Base-by-base conservation (phyloP, 768 basidiomycete genomes). In the Tulasnella sp. region DNA sequence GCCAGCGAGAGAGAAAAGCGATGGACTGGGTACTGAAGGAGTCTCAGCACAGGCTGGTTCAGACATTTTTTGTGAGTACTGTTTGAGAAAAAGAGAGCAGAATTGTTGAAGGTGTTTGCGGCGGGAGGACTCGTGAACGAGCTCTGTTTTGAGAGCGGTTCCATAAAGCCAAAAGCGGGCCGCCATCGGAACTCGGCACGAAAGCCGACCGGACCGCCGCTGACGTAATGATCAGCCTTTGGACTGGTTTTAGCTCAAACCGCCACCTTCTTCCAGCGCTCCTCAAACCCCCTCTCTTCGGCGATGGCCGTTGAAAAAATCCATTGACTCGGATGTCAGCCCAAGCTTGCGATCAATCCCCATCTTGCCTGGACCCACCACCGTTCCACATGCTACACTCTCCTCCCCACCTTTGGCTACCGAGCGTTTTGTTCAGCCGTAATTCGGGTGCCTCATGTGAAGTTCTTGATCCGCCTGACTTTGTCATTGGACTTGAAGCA, bases 1-100 rank as follows among this genome's bases (percentile, higher is more conserved):
- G 49, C 70, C 37, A 14, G 25, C 67, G 25, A 76, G 75, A 34
- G 75, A 76, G 67, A 76, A 76, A 25, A 76, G 69, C 0, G 64
- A 4, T 31, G 52, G 73, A 31, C 45, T 38, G 34, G 73, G 73
- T 42, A 67, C 34, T 12, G 73, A 36, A 54, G 73, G 73, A 17
- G 73, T 54, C 64, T 54, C 52, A 14, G 49, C 73, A 25, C 54
- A 31, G 54, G 58, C 29, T 72, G 72, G 72, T 11, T 72, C 72
- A 25, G 72, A 34, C 72, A 72, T 72, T 52, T 6, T 72, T 29
- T 40, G 25, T 72, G 7, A 3, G 29, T 71, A 17, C 38, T 34
- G 3, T 1, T 64, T n/a, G 19, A 22, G 29, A 12, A 64, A 29
- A 17, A 34, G 69, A 38, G 69, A 25, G 31, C n/a, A 6, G 25